Evolutionary conservation across 805 yeast species (phyloP).

Genomic region (Barnettozyma vustinii): DNA sequence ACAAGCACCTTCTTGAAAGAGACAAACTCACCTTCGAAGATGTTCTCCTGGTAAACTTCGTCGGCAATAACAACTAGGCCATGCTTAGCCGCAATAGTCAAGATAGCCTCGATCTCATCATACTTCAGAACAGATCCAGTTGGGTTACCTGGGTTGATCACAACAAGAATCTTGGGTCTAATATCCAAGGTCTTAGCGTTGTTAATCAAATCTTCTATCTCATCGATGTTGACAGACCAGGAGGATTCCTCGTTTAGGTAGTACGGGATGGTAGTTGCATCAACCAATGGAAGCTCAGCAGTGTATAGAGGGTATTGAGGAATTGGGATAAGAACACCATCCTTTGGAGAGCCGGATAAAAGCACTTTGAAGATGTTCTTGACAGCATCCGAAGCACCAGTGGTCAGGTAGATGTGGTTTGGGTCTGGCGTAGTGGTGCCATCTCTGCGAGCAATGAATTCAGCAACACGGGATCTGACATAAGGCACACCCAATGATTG

Average conservation of each 20-base stretch:
- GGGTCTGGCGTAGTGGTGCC: constrained; percentile 58
- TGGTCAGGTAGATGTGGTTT: constrained; percentile 74
- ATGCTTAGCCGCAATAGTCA: constrained; percentile 76
- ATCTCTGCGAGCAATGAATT: constrained; percentile 75
- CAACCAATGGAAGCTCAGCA: constrained; percentile 83
- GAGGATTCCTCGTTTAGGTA: constrained; percentile 71
- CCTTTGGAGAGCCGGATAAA: constrained; percentile 50
- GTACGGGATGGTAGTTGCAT: constrained; percentile 81
- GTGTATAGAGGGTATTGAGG: constrained; percentile 98
- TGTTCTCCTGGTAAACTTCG: constrained; percentile 95
- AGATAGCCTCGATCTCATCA: constrained; percentile 62
- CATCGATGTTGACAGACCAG: constrained; percentile 79
- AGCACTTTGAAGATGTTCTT: constrained; percentile 66
- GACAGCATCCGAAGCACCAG: constrained; percentile 97
- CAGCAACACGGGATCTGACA: constrained; percentile 74
- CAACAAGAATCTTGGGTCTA: constrained; percentile 73
- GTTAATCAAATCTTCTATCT: constrained; percentile 49
- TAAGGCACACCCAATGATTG: constrained; percentile 81
- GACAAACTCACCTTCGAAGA: constrained; percentile 74
- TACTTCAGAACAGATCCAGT: constrained; percentile 79
- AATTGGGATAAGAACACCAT: constrained; percentile 89
- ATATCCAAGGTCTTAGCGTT: constrained; percentile 48
- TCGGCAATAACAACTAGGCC: constrained; percentile 90
- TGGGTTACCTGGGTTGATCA: constrained; percentile 98
- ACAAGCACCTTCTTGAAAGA: constrained; percentile 80